Percentiles rank a stretch among this genome's conserved stretches.
These are phyloP conservation scores for Lomentospora prolificans DNA, from an alignment of 2,329 filamentous ascomycete genomes.

Conservation along the genomic window DNA sequence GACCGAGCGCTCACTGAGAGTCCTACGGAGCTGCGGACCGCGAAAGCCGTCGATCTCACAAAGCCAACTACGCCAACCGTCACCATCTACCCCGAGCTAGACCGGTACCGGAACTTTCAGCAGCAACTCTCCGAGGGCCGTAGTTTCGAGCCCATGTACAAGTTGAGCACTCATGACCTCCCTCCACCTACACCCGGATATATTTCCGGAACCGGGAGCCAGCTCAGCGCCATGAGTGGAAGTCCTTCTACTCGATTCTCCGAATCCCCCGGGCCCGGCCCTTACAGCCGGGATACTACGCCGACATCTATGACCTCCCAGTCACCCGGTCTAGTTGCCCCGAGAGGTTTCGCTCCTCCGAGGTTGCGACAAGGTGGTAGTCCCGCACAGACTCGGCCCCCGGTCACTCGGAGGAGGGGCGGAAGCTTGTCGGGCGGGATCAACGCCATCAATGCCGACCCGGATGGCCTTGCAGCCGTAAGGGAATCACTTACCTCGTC, in stretches of 20 bases:
- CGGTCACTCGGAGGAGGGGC: conserved; percentile 47
- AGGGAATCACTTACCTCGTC: conserved; percentile 63
- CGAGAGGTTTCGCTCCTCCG: conserved; percentile 32
- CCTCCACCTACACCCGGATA: conserved; percentile 55
- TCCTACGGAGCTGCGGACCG: conserved; percentile 31
- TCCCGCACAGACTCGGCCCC: conserved; percentile 46
- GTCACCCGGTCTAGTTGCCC: conserved; percentile 52
- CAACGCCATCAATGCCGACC: conserved; percentile 35
- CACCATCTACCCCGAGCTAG: conserved; percentile 49
- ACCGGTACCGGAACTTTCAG: conserved; percentile 45
- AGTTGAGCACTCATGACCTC: conserved; percentile 51
- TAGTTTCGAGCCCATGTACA: conserved; percentile 23
- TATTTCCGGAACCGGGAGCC: conserved; percentile 48
- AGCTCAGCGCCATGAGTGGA: conserved; percentile 50
- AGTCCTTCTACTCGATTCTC: conserved; percentile 70
- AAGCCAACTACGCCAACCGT: conserved; percentile 15
- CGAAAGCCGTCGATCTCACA: conserved; percentile 31
- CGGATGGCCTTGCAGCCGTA: conserved; percentile 52
- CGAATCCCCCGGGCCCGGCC: conserved; percentile 57
- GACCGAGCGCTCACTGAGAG: conserved; percentile 34
- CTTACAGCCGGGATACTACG: conserved; percentile 68
- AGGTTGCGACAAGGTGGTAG: conserved; percentile 41
- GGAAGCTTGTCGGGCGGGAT: conserved; percentile 43
- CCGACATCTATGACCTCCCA: conserved; percentile 70
- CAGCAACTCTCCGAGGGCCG: conserved; percentile 24